These are phyloP conservation scores for Cucumis variabilis DNA, from an alignment of 331 rosid genomes.

Conservation along the genomic window DNA sequence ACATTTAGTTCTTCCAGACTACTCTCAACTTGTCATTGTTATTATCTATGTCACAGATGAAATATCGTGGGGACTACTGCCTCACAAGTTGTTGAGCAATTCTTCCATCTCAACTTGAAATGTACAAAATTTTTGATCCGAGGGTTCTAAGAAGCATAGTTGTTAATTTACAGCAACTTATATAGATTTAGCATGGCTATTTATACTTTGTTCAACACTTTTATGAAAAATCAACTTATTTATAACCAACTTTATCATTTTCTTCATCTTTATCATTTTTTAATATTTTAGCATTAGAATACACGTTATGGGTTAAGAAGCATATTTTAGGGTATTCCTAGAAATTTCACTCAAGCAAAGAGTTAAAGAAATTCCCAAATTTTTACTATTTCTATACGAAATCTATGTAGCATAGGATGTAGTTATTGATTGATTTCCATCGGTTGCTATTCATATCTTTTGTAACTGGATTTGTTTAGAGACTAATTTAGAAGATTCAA, in stretches of 20 bases:
- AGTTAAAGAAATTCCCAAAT: too few relatives aligned
- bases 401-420: too few relatives aligned
- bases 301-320: too few relatives aligned
- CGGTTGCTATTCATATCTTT: too few relatives aligned
- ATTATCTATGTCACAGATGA: background rate
- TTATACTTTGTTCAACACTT: background rate
- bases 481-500: too few relatives aligned
- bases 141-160: background rate
- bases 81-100: background rate
- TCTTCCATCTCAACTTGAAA: background rate
- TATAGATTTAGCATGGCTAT: background rate
- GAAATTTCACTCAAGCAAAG: too few relatives aligned
- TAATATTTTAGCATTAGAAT: too few relatives aligned
- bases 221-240: constrained; percentile 17
- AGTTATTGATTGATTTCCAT: too few relatives aligned
- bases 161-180: background rate
- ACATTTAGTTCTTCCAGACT: background rate
- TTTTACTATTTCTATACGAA: too few relatives aligned
- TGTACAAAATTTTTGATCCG: background rate
- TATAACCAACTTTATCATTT: constrained; percentile 6
- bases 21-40: background rate
- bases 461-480: too few relatives aligned
- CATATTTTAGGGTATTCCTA: too few relatives aligned
- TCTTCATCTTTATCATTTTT: too few relatives aligned
- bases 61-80: background rate